Base-by-base conservation (phyloP, 2,329 filamentous ascomycete genomes). In the Botrytis pseudocinerea region DNA sequence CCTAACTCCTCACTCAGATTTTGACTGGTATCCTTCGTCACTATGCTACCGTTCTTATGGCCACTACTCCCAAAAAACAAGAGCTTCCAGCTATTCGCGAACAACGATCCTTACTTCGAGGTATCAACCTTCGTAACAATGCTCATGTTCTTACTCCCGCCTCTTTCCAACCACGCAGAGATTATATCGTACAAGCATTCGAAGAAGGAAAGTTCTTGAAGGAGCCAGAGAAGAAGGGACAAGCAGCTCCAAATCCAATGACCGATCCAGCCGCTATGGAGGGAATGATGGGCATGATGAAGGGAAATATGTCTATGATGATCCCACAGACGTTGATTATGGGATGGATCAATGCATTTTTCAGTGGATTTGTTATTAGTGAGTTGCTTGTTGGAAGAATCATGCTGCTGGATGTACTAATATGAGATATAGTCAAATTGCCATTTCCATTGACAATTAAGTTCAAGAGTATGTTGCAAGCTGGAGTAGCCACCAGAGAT, bases 251-350 rank as follows among this genome's bases (percentile, higher is more conserved):
- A 54, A 99, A 98, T 83, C 96, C 96, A 6, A 94, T 99, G 89
- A 93, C 92, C 18, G 96, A 99, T 82, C 97, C 97, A 35, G 92
- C 92, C 65, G 94, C 93, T 73, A 99, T 99, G 96, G 97, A 99
- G 81, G 95, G 95, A 78, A 99, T 99, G 96, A 99, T 99, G 96
- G 95, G 96, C 78, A 97, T 97, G 94, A 97, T 99, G 93, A 99
- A 99, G 89, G 95, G 95, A 73, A 97, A 99, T 82, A 97, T 99
- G 93, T 95, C 96, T 76, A 99, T 98, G 96, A 98, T 99, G 86
- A 94, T 99, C 73, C 96, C 96, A 66, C 97, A 99, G 83, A 98
- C 95, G 9, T 84, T 99, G 81, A 99, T 99, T 78, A 99, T 99
- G 96, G 96, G 95, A 77, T 99, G 96, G 96, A 98, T 99, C 82